phyloP scores from a whole-genome alignment of 306 rosid species.

The Abrus precatorius region DNA sequence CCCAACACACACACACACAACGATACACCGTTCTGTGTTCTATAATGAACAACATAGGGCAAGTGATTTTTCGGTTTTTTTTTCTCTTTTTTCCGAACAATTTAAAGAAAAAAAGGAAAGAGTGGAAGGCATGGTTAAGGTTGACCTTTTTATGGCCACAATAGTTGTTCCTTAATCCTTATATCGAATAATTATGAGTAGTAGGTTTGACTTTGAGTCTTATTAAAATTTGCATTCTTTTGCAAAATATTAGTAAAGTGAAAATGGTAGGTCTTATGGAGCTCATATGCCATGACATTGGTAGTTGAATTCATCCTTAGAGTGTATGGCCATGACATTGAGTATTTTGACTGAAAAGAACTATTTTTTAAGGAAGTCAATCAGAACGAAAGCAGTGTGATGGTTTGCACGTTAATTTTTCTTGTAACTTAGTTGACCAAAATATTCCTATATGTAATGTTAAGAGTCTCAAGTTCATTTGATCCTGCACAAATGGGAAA shows the following conservation, averaged over 20 bases:
- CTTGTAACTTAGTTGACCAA: not conserved
- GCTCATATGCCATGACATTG: not conserved
- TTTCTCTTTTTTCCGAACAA: not conserved
- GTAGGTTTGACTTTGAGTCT: not conserved
- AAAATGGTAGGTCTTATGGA: not conserved
- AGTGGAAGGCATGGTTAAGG: not conserved
- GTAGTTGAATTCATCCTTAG: not conserved
- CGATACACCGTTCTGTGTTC: not conserved
- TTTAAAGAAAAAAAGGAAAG: not conserved
- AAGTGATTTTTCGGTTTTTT: not conserved
- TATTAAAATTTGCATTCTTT: constrained; percentile 1
- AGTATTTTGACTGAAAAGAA: not conserved
- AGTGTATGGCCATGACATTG: constrained; percentile 13
- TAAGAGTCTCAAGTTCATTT: constrained; percentile 10
- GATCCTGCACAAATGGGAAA: constrained; percentile 56
- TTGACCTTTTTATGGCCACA: not conserved
- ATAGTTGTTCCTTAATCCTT: not conserved
- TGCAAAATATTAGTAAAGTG: not conserved
- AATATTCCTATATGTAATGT: not conserved
- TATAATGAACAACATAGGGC: not conserved
- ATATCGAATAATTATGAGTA: not conserved
- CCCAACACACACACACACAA: too few relatives aligned
- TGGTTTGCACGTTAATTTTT: constrained; percentile 50
- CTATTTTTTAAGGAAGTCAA: not conserved
- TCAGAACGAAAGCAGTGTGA: constrained; percentile 12